These are phyloP conservation scores for Aspergillus clavatus DNA, from an alignment of 2,329 filamentous ascomycete species.

Conservation along the genomic window DNA sequence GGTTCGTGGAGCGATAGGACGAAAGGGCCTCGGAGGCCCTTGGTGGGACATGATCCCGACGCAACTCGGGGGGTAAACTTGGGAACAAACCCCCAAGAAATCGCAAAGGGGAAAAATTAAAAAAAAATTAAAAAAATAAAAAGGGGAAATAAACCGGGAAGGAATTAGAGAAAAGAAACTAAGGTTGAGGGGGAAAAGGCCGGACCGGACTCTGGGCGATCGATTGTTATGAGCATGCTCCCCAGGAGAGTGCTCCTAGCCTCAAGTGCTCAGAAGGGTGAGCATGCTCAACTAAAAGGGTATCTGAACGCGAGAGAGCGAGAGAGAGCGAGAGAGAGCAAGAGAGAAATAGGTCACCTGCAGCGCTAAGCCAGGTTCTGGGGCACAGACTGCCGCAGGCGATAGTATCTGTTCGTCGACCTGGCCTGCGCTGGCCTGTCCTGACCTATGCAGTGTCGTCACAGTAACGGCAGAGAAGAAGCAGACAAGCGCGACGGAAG, in stretches of 20 bases:
- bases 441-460: no score
- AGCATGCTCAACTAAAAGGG: conserved; percentile 7
- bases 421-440: no score
- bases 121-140: no score
- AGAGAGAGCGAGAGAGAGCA: no score
- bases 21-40: conserved; percentile 21
- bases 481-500: not conserved
- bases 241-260: conserved; percentile 12
- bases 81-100: not conserved
- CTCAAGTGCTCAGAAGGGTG: not conserved
- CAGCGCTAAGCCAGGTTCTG: conserved; percentile 2
- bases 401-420: no score
- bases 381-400: not conserved
- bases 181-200: not conserved
- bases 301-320: not conserved
- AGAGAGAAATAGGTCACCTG: not conserved
- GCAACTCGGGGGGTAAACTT: not conserved
- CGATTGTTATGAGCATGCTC: conserved; percentile 10
- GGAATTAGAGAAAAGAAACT: no score
- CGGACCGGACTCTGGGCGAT: not conserved
- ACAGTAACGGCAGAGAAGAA: not conserved
- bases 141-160: not conserved
- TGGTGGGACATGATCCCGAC: conserved; percentile 25
- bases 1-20: conserved; percentile 30
- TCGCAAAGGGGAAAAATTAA: no score